phyloP scores from a whole-genome alignment of 2,329 filamentous ascomycete species.

The Colletotrichum paranaense region DNA sequence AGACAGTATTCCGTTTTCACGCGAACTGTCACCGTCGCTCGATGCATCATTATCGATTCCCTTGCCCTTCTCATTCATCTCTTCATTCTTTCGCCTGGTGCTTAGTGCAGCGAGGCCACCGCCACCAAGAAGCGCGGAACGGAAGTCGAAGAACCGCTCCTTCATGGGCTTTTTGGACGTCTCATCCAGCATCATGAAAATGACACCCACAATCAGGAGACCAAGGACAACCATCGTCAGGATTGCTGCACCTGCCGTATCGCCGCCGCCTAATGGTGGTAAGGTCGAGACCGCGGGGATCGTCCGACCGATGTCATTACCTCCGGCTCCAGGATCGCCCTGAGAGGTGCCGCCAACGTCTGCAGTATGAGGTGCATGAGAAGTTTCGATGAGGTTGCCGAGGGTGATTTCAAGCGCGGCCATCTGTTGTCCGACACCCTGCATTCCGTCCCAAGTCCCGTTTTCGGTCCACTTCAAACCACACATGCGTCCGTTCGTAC shows the following conservation, averaged over 20 bases:
- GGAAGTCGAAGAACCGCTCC: constrained; percentile 46
- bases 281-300: constrained; percentile 49
- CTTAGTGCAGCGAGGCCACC: constrained; percentile 18
- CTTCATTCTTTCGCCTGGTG: constrained; percentile 1
- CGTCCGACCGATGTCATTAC: constrained; percentile 56
- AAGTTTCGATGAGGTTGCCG: constrained; percentile 64
- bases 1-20: constrained; percentile 2
- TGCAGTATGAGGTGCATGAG: constrained; percentile 53
- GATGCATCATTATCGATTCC: constrained; percentile 17
- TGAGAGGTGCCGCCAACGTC: constrained; percentile 68
- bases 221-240: constrained; percentile 68
- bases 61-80: constrained; percentile 35
- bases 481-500: constrained; percentile 67
- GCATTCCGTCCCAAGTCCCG: constrained; percentile 66
- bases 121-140: constrained; percentile 21
- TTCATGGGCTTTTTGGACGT: constrained; percentile 46
- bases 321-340: constrained; percentile 59
- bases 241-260: constrained; percentile 76
- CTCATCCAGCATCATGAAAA: constrained; percentile 63
- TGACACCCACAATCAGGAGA: constrained; percentile 63
- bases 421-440: constrained; percentile 79
- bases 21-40: constrained; percentile 21
- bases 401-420: constrained; percentile 74
- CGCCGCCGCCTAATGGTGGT: constrained; percentile 53
- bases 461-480: constrained; percentile 69